phyloP scores from a whole-genome alignment of 2,329 filamentous ascomycete species.

The Diplodia sapinea region DNA sequence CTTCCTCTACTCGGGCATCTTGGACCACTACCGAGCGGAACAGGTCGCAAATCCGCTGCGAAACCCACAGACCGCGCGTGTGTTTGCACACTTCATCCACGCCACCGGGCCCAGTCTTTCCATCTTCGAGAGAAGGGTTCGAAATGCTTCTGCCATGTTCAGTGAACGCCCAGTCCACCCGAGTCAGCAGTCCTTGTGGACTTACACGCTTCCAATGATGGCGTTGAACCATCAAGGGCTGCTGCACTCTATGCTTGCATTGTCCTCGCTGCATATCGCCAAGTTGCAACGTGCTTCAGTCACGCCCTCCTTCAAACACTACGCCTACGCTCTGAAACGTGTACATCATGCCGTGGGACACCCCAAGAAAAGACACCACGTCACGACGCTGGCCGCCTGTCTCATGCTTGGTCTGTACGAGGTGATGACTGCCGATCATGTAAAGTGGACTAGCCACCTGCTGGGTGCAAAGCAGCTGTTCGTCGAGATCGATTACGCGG shows the following conservation, averaged over 20 bases:
- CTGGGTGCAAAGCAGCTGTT: slow-evolving; percentile 83
- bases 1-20: slow-evolving; percentile 54
- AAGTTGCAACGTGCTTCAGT: slow-evolving; percentile 75
- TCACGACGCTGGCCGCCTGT: slow-evolving; percentile 85
- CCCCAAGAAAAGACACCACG: slow-evolving; percentile 69
- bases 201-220: slow-evolving; percentile 81
- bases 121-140: slow-evolving; percentile 81
- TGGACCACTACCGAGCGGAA: slow-evolving; percentile 55
- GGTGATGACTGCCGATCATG: slow-evolving; percentile 91
- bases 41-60: slow-evolving; percentile 68
- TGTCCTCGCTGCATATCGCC: slow-evolving; percentile 86
- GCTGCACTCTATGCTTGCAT: slow-evolving; percentile 86
- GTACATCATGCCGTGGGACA: slow-evolving; percentile 77
- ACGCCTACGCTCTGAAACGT: slow-evolving; percentile 80
- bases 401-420: slow-evolving; percentile 90
- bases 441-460: slow-evolving; percentile 94
- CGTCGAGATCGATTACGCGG: slow-evolving; percentile 77
- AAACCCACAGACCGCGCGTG: slow-evolving; percentile 77
- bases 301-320: slow-evolving; percentile 87
- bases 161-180: slow-evolving; percentile 65
- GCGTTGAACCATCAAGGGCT: slow-evolving; percentile 85
- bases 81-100: slow-evolving; percentile 92
- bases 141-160: slow-evolving; percentile 72
- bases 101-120: slow-evolving; percentile 87
- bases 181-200: slow-evolving; percentile 67